Evolutionary conservation across 495 filamentous ascomycete species (phyloP).

Genomic region (Podospora australis): DNA sequence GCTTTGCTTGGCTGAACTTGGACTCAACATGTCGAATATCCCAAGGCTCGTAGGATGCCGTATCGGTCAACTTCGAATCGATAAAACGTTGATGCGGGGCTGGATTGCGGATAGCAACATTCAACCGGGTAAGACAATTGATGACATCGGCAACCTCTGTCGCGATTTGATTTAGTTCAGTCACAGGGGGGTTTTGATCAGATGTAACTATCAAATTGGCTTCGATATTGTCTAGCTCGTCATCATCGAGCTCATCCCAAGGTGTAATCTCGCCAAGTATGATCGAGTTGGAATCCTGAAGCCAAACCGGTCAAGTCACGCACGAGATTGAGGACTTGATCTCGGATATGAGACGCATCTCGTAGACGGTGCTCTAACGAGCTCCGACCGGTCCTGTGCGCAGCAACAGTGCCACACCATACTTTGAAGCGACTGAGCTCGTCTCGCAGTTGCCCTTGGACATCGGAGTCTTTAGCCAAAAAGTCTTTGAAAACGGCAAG

Average conservation of each 20-base stretch:
- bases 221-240: background rate
- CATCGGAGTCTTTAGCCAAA: background rate
- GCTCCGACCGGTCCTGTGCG: slow-evolving; percentile 32
- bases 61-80: slow-evolving; percentile 8
- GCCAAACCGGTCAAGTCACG: slow-evolving; percentile 12
- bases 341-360: slow-evolving; percentile 38
- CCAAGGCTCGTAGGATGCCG: slow-evolving; percentile 8
- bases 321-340: slow-evolving; percentile 32
- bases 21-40: slow-evolving; percentile 5
- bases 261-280: background rate
- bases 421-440: slow-evolving; percentile 35
- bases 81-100: slow-evolving; percentile 23
- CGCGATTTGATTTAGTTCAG: slow-evolving; percentile 12
- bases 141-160: slow-evolving; percentile 9
- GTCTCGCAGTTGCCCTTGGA: no score
- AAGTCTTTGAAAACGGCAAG: background rate
- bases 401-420: slow-evolving; percentile 42
- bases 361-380: slow-evolving; percentile 42
- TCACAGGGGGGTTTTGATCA: background rate
- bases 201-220: background rate
- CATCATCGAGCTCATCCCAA: slow-evolving; percentile 9
- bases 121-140: slow-evolving; percentile 16
- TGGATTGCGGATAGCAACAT: slow-evolving; percentile 19
- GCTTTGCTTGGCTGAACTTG: background rate
- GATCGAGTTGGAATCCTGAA: slow-evolving; percentile 8